Evolutionary conservation across 78 protist species (phyloP), one percentile per base, ranked within the genome.

Genomic region (Dictyostelium intermedium): DNA sequence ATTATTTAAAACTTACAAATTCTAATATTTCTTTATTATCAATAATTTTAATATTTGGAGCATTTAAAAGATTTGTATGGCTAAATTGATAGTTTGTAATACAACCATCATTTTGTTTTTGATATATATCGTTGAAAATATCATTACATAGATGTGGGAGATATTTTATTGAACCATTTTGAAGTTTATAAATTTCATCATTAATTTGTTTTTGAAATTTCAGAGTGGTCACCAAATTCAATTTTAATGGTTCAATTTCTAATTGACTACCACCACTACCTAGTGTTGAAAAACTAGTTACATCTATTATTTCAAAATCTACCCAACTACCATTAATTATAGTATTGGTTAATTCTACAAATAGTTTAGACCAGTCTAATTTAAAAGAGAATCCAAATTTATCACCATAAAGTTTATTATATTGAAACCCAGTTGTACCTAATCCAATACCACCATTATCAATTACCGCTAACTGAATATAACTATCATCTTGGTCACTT

Each of bases 341-440:
- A 11, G 66, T 56, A 56, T 56, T 56, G n/a, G 66, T 56, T 56
- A 56, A 14, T 13, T 56, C 27, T 20, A 20, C 20, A 4, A 56
- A 56, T 56, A 56, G 66, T 56, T 56, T n/a, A 56, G 66, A 20
- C 66, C 66, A 56, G 5, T 56, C 66, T 6, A 56, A 56, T 56
- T 56, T 56, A 56, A 56, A 56, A 56, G 61, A n/a, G 32, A 32
- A 23, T 20, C 41, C 60, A 53, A 85, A 45, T 8, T 1, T 18
- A 18, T 39, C 83, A 50, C 82, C 82, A n/a, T 32, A 50, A 9
- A 85, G 13, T 27, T 32, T 27, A 0, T 10, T 6, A 11, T 35
- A 25, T 27, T 80, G 47, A 34, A 66, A 85, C 0, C 91, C 82
- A 3, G 91, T 53, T 69, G 63, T 5, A 34, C 91, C 81, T 8